Evolutionary conservation across 2,329 filamentous ascomycete genomes (phyloP).

Genomic region (Penicillium sp.): DNA sequence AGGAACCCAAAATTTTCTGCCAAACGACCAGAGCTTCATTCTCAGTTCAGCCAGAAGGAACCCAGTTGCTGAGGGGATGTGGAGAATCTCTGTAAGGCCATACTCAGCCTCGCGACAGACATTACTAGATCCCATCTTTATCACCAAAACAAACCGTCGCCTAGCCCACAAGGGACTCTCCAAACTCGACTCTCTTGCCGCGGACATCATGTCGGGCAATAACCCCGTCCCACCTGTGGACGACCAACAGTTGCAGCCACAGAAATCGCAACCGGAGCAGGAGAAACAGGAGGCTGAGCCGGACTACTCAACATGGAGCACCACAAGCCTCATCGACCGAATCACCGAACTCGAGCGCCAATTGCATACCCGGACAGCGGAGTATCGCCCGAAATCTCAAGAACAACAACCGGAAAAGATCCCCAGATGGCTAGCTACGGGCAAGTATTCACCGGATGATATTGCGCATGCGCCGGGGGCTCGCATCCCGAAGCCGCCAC

Average conservation of each 20-base stretch:
- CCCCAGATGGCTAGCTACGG: conserved; percentile 4
- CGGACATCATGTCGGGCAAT: conserved; percentile 31
- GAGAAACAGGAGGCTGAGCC: conserved; percentile 13
- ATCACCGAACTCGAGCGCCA: conserved; percentile 71
- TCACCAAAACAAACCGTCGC: conserved; percentile 20
- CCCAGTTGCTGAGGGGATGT: conserved; percentile 34
- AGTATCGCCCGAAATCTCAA: conserved; percentile 28
- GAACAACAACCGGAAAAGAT: neutral
- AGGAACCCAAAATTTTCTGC: conserved; percentile 8
- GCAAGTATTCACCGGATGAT: conserved; percentile 25
- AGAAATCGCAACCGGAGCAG: neutral
- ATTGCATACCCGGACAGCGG: conserved; percentile 57
- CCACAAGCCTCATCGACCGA: conserved; percentile 69
- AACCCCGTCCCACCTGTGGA: conserved; percentile 12
- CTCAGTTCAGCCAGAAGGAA: neutral
- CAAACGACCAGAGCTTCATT: neutral
- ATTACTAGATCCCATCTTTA: conserved; percentile 10
- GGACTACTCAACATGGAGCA: conserved; percentile 71
- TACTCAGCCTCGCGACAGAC: conserved; percentile 21
- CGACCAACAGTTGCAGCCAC: conserved; percentile 16
- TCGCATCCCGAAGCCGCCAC: conserved; percentile 49
- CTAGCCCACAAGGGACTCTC: conserved; percentile 15
- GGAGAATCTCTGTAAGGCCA: conserved; percentile 30
- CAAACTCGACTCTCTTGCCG: conserved; percentile 21
- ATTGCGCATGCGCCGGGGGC: conserved; percentile 29